Evolutionary conservation across 2,329 filamentous ascomycete species (phyloP).

Genomic region (Trichoderma brevicompactum): DNA sequence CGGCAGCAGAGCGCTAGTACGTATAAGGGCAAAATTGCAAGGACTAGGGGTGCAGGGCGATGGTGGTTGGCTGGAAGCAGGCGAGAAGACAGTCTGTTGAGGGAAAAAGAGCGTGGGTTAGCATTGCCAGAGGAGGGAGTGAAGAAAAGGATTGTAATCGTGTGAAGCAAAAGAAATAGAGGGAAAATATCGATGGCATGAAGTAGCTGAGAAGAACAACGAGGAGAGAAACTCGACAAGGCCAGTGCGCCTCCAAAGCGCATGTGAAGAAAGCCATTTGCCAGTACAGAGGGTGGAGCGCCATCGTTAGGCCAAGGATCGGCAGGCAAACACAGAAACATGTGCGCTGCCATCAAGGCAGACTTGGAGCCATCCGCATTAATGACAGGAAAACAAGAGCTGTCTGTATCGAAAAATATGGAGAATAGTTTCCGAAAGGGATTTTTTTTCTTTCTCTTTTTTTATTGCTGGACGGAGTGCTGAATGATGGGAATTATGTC

Average conservation of each 20-base stretch:
- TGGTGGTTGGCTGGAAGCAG: background rate
- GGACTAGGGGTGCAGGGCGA: constrained; percentile 19
- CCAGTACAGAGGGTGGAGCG: constrained; percentile 23
- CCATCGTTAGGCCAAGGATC: constrained; percentile 21
- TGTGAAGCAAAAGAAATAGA: background rate
- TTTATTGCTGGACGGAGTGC: constrained; percentile 10
- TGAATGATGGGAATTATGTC: constrained; percentile 5
- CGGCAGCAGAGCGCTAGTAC: constrained; percentile 26
- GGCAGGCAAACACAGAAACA: constrained; percentile 24
- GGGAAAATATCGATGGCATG: background rate
- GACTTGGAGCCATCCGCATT: constrained; percentile 15
- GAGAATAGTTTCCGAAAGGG: background rate
- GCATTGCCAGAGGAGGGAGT: background rate
- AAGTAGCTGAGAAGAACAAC: background rate
- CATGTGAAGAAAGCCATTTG: background rate
- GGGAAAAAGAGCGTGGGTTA: constrained; percentile 19
- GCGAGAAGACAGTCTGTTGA: constrained; percentile 6
- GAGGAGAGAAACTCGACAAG: background rate
- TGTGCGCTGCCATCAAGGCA: constrained; percentile 24
- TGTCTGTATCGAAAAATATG: constrained; percentile 4
- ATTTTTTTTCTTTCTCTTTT: background rate
- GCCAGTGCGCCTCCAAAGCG: constrained; percentile 13
- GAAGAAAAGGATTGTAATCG: background rate
- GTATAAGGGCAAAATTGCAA: constrained; percentile 23
- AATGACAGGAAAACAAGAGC: constrained; percentile 1